Conservation (phyloP, 331 rosid genomes). For the Malus hybrid region DNA sequence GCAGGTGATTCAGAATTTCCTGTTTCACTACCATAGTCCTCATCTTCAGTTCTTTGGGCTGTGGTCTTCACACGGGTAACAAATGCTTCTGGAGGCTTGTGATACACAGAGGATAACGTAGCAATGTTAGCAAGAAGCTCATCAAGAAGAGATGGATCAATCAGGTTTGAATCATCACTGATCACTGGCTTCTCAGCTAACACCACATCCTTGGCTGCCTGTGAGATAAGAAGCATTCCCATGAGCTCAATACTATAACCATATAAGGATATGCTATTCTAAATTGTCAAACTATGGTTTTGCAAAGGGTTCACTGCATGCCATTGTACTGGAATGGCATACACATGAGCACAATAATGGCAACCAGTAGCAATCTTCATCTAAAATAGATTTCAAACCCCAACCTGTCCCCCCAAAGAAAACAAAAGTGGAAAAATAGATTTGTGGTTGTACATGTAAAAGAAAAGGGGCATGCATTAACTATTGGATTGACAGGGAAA, state of each 20-base stretch:
- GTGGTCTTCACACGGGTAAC: slow-evolving; percentile 71
- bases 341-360: neutral
- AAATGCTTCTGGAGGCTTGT: slow-evolving; percentile 97
- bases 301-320: neutral
- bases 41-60: slow-evolving; percentile 75
- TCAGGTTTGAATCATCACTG: slow-evolving; percentile 89
- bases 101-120: slow-evolving; percentile 95
- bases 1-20: slow-evolving; percentile 76
- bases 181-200: slow-evolving; percentile 99
- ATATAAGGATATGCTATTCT: neutral
- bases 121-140: slow-evolving; percentile 99
- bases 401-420: neutral
- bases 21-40: slow-evolving; percentile 75
- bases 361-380: neutral
- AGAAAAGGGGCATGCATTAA: neutral
- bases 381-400: neutral
- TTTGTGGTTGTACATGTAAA: neutral
- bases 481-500: neutral
- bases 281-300: neutral
- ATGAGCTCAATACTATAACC: slow-evolving; percentile 15
- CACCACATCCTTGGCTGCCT: slow-evolving; percentile 99
- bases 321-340: neutral
- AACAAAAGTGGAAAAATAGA: neutral
- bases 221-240: slow-evolving; percentile 28
- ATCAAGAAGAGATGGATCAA: slow-evolving; percentile 87